Base-by-base conservation (phyloP, 352 stramenopile species). In the Phytophthora europaea region DNA sequence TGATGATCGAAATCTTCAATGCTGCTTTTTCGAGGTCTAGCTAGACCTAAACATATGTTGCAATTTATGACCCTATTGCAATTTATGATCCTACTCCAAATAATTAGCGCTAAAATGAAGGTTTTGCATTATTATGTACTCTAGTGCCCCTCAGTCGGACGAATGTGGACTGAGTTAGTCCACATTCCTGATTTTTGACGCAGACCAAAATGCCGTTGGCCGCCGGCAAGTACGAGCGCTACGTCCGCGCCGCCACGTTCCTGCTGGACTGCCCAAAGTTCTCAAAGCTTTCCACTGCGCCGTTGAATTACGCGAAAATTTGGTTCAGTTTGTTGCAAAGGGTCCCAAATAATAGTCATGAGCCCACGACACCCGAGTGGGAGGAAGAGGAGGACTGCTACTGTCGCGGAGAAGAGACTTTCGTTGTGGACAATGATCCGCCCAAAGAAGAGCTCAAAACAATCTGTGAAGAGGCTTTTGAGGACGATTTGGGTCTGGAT, bases 161-260 rank as follows among this genome's bases (percentile, higher is more conserved):
- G n/a, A n/a, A n/a, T n/a, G n/a, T n/a, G n/a, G n/a, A n/a, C n/a
- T n/a, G n/a, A n/a, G n/a, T 31, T 4, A 31, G 26, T 31, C 26
- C 26, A 10, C 20, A 31, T 53, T 16, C 20, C 20, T 20, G 47
- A 28, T 53, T 20, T 53, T 53, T 13, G 2, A 6, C 6, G 3
- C 18, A 23, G 15, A 52, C 0, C 9, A 53, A 28, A 53, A 53
- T 53, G 47, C 47, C 47, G 47, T 28, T 53, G 47, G 47, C 47
- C 2, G 8, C 4, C 1, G 47, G 47, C n/a, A 53, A 53, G 20
- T 53, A 53, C 47, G 47, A 53, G 47, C 47, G 47, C 47, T 53
- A 53, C 47, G 47, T 53, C n/a, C 47, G 47, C 47, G 47, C 47
- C 47, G 20, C 20, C n/a, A 53, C n/a, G n/a, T 53, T 53, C 20